A percentile compares a stretch with the other conserved stretches of the same genome.
These are phyloP conservation scores for Moesziomyces antarcticus DNA, from an alignment of 1,284 basidiomycete species.

Conservation along the genomic window DNA sequence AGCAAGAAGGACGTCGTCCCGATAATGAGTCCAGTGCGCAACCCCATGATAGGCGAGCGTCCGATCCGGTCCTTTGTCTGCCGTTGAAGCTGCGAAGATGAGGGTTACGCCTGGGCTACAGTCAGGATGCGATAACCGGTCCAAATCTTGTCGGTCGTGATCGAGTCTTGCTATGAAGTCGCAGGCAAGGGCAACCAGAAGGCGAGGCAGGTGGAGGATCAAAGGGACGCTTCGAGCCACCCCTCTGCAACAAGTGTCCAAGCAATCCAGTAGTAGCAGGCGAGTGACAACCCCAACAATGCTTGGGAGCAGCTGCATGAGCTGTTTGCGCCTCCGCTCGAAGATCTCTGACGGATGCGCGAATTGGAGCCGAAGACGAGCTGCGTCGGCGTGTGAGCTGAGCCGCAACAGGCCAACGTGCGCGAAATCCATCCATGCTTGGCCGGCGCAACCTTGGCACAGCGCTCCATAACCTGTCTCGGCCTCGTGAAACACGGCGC, in stretches of 20 bases:
- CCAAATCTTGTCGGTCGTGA: too few relatives aligned
- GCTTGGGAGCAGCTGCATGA: neutral
- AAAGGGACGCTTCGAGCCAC: neutral
- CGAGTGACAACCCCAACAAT: neutral
- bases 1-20: slow-evolving; percentile 61
- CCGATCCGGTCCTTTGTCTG: neutral
- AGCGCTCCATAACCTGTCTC: neutral
- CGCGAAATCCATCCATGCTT: neutral
- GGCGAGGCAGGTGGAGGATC: neutral
- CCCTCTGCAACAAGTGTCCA: neutral
- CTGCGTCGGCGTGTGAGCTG: neutral
- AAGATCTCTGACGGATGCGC: neutral
- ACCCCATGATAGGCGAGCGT: slow-evolving; percentile 35
- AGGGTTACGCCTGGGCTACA: too few relatives aligned
- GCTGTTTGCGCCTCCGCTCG: neutral
- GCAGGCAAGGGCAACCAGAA: neutral
- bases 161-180: too few relatives aligned
- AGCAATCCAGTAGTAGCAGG: too few relatives aligned
- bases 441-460: neutral
- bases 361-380: neutral
- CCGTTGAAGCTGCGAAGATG: too few relatives aligned
- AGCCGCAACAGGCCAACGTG: neutral
- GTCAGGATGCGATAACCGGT: too few relatives aligned
- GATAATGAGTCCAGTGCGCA: slow-evolving; percentile 51
- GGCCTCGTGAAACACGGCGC: neutral